These are phyloP conservation scores for Lagenidium sp. DNA, from an alignment of 352 stramenopile species.

Conservation along the genomic window DNA sequence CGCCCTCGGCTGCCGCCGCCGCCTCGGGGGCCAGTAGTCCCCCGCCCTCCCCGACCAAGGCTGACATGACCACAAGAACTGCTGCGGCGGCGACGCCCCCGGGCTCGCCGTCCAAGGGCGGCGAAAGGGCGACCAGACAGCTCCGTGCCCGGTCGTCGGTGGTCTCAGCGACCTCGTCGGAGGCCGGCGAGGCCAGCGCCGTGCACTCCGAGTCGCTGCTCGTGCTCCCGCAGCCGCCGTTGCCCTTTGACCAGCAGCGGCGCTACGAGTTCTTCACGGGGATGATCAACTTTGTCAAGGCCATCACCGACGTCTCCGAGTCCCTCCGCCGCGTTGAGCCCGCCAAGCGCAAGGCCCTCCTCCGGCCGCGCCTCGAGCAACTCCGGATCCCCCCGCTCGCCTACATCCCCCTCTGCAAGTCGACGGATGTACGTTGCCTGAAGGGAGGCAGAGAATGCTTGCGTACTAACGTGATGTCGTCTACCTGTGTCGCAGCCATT, in stretches of 20 bases:
- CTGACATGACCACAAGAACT: too few species aligned
- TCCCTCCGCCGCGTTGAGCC: conserved; percentile 56
- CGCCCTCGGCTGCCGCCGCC: neutral
- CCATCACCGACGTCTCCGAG: conserved; percentile 75
- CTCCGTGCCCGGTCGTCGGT: conserved; percentile 11
- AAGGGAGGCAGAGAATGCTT: too few species aligned
- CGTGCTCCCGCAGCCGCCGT: conserved; percentile 16
- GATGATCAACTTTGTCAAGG: conserved; percentile 78
- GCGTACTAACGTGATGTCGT: too few species aligned
- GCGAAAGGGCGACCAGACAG: conserved; percentile 11
- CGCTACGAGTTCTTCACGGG: conserved; percentile 76
- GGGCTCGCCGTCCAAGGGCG: conserved; percentile 10
- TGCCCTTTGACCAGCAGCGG: conserved; percentile 23
- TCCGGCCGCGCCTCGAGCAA: conserved; percentile 36
- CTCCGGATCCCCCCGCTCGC: conserved; percentile 40
- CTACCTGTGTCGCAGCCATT: conserved; percentile 35
- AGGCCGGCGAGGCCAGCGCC: conserved; percentile 7
- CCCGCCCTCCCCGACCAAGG: neutral
- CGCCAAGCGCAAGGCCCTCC: conserved; percentile 43
- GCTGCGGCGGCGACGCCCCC: conserved; percentile 4
- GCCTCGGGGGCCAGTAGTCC: neutral
- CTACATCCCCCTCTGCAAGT: conserved; percentile 80
- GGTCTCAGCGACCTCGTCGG: conserved; percentile 12
- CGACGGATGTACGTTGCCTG: conserved; percentile 44
- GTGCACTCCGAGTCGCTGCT: conserved; percentile 8